phyloP scores from a whole-genome alignment of 495 filamentous ascomycete genomes.

The Penicillium longicatenatum region DNA sequence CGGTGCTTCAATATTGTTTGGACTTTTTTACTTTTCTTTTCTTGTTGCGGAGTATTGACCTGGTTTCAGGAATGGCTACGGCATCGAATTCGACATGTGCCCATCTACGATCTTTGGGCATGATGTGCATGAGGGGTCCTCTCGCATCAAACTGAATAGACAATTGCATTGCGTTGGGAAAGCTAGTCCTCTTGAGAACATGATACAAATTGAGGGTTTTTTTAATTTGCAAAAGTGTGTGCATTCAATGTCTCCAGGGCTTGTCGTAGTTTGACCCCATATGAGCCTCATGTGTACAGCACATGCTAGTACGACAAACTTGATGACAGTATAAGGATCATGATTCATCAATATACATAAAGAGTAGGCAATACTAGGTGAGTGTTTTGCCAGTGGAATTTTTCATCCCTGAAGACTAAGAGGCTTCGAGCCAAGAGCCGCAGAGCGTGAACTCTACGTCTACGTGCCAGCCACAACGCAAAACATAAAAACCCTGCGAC shows the following conservation, averaged over 20 bases:
- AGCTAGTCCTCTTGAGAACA: neutral
- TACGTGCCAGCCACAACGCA: too few relatives aligned
- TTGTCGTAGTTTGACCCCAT: neutral
- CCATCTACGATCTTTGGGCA: constrained; percentile 22
- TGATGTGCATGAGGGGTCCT: constrained; percentile 21
- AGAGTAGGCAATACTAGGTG: too few relatives aligned
- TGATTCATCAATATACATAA: too few relatives aligned
- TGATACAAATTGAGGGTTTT: neutral
- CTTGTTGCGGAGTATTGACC: constrained; percentile 21
- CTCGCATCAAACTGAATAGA: constrained; percentile 26
- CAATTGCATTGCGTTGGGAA: constrained; percentile 23
- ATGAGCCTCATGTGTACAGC: neutral
- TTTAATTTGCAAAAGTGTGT: neutral
- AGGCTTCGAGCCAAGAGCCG: too few relatives aligned
- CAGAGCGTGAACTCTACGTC: too few relatives aligned
- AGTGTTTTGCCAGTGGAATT: too few relatives aligned
- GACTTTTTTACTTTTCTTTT: constrained; percentile 4
- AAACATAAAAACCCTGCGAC: neutral
- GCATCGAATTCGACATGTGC: constrained; percentile 15
- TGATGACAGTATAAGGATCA: too few relatives aligned
- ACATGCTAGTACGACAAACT: too few relatives aligned
- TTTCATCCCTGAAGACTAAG: too few relatives aligned
- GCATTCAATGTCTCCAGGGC: too few relatives aligned
- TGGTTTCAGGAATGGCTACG: constrained; percentile 21
- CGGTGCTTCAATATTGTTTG: constrained; percentile 16